Percentiles rank a stretch among this genome's conserved stretches.
Evolutionary conservation across 1,284 basidiomycete species (phyloP).

Genomic region (Malassezia yamatoensis): DNA sequence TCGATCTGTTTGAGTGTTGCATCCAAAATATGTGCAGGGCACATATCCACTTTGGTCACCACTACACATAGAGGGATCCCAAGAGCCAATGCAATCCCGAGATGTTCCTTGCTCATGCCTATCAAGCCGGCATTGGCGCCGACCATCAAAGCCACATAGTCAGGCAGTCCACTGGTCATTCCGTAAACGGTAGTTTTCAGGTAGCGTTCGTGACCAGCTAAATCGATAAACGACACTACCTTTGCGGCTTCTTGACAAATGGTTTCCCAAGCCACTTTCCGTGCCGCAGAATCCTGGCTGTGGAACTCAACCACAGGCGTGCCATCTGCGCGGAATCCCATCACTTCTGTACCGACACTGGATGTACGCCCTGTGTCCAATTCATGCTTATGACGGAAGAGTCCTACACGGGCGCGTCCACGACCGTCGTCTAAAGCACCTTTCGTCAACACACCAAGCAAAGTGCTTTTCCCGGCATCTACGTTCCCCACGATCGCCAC

Average conservation of each 20-base stretch:
- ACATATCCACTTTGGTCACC: conserved; percentile 99
- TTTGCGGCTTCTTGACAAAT: conserved; percentile 84
- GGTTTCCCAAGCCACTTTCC: conserved; percentile 65
- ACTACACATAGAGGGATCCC: conserved; percentile 87
- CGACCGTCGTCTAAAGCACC: conserved; percentile 87
- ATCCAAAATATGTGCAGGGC: conserved; percentile 75
- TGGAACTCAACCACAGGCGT: conserved; percentile 22
- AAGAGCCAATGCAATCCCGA: conserved; percentile 84
- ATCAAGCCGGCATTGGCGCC: conserved; percentile 88
- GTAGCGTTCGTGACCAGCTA: conserved; percentile 48
- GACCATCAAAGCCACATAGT: conserved; percentile 89
- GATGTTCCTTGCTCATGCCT: conserved; percentile 88
- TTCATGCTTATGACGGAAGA: conserved; percentile 96
- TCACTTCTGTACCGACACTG: conserved; percentile 87
- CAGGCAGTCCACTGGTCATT: conserved; percentile 82
- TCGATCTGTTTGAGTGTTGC: conserved; percentile 84
- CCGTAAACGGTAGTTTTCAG: conserved; percentile 86
- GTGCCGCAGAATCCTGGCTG: conserved; percentile 20
- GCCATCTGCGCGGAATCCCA: conserved; percentile 41
- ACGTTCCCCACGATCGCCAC: conserved; percentile 88
- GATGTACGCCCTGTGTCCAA: conserved; percentile 89
- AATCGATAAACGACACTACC: conserved; percentile 75
- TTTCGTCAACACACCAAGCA: conserved; percentile 64
- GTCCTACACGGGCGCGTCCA: conserved; percentile 77
- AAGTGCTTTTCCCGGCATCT: conserved; percentile 79